Conservation (phyloP, 306 rosid species). For the Glycine tomentella region DNA sequence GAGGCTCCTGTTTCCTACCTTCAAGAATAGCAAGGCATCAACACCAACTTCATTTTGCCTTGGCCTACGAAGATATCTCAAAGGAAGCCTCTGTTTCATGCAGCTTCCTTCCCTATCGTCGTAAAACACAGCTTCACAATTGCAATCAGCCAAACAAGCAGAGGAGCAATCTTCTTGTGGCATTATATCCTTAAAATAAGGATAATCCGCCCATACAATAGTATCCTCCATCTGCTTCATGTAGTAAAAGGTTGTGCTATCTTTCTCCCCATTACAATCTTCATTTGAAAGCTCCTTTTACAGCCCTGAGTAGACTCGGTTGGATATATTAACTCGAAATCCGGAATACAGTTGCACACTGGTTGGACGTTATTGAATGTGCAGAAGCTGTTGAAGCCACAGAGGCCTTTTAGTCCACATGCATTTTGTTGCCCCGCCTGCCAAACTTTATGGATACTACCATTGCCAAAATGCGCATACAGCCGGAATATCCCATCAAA, state of each 20-base stretch:
- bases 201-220: background rate
- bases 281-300: slow-evolving; percentile 33
- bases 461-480: slow-evolving; percentile 20
- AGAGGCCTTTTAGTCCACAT: background rate
- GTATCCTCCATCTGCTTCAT: background rate
- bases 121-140: slow-evolving; percentile 48
- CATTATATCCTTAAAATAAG: slow-evolving; percentile 9
- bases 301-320: slow-evolving; percentile 37
- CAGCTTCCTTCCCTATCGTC: background rate
- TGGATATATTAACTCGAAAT: slow-evolving; percentile 26
- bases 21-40: slow-evolving; percentile 1
- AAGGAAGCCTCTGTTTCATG: slow-evolving; percentile 45
- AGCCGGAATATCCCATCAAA: slow-evolving; percentile 46
- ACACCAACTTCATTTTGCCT: rapidly evolving
- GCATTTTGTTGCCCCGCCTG: too few relatives aligned
- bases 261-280: slow-evolving; percentile 24
- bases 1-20: slow-evolving; percentile 38
- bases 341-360: slow-evolving; percentile 33
- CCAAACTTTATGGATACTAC: background rate
- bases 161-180: slow-evolving; percentile 27
- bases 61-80: slow-evolving; percentile 39
- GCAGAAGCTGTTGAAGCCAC: slow-evolving; percentile 52
- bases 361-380: slow-evolving; percentile 16
- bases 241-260: background rate
- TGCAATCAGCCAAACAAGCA: slow-evolving; percentile 49